Conservation (phyloP, 2,329 filamentous ascomycete genomes). For the Mycosphaerella sp. region DNA sequence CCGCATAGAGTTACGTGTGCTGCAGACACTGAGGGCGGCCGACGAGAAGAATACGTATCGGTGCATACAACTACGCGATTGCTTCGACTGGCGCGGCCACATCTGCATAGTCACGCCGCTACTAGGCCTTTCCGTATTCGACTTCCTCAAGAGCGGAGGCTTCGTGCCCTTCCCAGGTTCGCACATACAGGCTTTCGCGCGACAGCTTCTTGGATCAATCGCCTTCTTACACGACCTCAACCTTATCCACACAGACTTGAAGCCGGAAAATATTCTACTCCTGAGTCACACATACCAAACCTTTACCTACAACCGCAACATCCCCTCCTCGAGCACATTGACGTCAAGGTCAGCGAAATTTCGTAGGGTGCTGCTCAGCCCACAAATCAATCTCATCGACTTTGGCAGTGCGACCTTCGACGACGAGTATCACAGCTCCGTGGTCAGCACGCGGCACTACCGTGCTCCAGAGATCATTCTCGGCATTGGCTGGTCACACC, state of each 20-base stretch:
- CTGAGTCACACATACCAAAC: slow-evolving; percentile 61
- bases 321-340: slow-evolving; percentile 57
- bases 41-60: slow-evolving; percentile 88
- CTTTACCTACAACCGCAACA: slow-evolving; percentile 62
- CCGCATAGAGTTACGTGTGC: slow-evolving; percentile 84
- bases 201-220: slow-evolving; percentile 95
- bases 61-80: slow-evolving; percentile 93
- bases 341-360: slow-evolving; percentile 54
- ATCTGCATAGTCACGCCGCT: slow-evolving; percentile 79
- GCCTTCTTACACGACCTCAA: slow-evolving; percentile 97
- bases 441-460: slow-evolving; percentile 62
- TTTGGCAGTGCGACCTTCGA: slow-evolving; percentile 64
- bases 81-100: slow-evolving; percentile 94
- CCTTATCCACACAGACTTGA: slow-evolving; percentile 82
- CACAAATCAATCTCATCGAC: slow-evolving; percentile 61
- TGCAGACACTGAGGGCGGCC: slow-evolving; percentile 87
- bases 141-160: slow-evolving; percentile 90
- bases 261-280: slow-evolving; percentile 62
- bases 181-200: slow-evolving; percentile 94
- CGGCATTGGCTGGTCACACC: slow-evolving; percentile 62
- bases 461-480: slow-evolving; percentile 62
- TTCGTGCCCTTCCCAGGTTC: slow-evolving; percentile 98
- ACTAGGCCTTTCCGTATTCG: slow-evolving; percentile 93
- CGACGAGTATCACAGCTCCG: slow-evolving; percentile 62
- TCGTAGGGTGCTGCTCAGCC: slow-evolving; percentile 57